Evolutionary conservation across 108 stramenopile genomes (phyloP), one percentile per base, ranked within the genome.

Genomic region (Cyclotella baltica): DNA sequence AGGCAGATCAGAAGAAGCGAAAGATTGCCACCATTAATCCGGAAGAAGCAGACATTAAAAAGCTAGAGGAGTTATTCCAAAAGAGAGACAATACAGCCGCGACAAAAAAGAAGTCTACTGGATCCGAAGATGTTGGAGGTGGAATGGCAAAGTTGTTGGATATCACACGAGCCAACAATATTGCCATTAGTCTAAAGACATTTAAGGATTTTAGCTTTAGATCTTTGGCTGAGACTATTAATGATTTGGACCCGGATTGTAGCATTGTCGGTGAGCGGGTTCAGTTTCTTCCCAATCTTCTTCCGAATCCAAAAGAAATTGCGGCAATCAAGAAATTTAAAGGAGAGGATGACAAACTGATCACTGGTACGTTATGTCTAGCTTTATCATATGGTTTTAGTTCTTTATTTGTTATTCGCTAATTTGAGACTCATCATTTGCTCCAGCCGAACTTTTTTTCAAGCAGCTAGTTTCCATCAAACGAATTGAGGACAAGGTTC

Each of bases 101-200:
- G 18, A 68, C 80, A 19, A 77, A 72, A 46, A 62, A 43, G 18
- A 77, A 76, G 22, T 56, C 64, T 25, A 84, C 72, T 19, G 73
- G 80, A 11, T 68, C 67, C 3, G 23, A 62, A 18, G 80, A 71
- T 25, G 83, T 83, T 43, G 83, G 74, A 58, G 84, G 80, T 51
- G 85, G 58, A 25, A 87, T 84, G 86, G 93, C 95, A 18, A 92
- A 90, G 78, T 70, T 96, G 31, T 76, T 96, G 36, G 93, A 94
- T 70, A 28, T 93, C 15, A 92, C 80, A 19, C 86, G 95, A 0
- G 89, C 92, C 3, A 91, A 93, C 71, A 96, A 92, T 65, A 81
- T 96, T 59, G 93, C 93, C 30, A 96, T 96, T 74, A 86, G 87
- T 37, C 74, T 96, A 36, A 93, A 96, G 70, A 87, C 88, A 9